Evolutionary conservation across 169 alveolate genomes (phyloP).

Genomic region (Plasmodium knowlesi): DNA sequence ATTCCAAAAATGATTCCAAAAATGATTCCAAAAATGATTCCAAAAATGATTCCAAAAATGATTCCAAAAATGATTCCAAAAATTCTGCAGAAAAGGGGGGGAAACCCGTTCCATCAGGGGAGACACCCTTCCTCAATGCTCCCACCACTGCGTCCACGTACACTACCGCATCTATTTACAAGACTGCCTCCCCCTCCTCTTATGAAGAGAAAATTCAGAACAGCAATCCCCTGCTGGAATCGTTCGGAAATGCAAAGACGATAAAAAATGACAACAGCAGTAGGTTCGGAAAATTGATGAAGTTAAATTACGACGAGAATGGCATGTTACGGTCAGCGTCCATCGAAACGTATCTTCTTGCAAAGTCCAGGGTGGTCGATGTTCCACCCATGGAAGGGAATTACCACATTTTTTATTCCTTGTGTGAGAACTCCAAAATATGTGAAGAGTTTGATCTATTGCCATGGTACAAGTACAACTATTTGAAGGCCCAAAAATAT

Average conservation of each 20-base stretch:
- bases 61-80: too few relatives aligned
- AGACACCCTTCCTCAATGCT: neutral
- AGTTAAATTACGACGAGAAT: constrained; percentile 91
- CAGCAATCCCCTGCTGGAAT: constrained; percentile 97
- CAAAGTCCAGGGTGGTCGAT: constrained; percentile 94
- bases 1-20: too few relatives aligned
- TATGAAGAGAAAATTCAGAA: constrained; percentile 87
- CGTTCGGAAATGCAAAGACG: constrained; percentile 99
- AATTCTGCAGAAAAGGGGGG: neutral
- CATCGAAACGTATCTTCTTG: constrained; percentile 96
- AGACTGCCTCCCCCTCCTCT: neutral
- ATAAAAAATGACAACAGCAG: constrained; percentile 97
- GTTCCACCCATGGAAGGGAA: constrained; percentile 94
- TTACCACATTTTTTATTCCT: constrained; percentile 97
- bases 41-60: too few relatives aligned
- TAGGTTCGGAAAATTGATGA: constrained; percentile 98
- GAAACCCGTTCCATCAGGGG: neutral
- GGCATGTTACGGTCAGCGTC: constrained; percentile 94
- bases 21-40: too few relatives aligned
- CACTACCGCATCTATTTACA: neutral
- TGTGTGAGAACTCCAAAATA: constrained; percentile 76
- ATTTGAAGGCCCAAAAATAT: constrained; percentile 24
- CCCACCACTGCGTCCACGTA: neutral
- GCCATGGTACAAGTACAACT: constrained; percentile 74
- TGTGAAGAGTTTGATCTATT: constrained; percentile 22